Percentiles rank a stretch among this genome's conserved stretches.
phyloP scores from a whole-genome alignment of 2,329 filamentous ascomycete species.

The Fusarium coffeatum region DNA sequence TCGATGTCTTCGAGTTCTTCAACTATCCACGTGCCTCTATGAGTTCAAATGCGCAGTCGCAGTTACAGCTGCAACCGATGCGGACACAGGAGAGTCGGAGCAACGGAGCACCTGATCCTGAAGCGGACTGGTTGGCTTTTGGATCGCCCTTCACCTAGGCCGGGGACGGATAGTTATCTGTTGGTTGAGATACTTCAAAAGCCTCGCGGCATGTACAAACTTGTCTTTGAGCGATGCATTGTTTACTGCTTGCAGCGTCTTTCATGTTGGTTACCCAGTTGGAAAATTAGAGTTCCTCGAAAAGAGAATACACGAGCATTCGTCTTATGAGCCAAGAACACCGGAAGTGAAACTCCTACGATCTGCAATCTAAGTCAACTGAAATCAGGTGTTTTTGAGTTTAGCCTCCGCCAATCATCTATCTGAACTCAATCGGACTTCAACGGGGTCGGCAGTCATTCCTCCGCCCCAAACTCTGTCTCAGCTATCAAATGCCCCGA shows the following conservation, averaged over 20 bases:
- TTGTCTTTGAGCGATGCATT: neutral
- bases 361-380: neutral
- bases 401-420: constrained; percentile 4
- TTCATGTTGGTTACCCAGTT: too few species aligned
- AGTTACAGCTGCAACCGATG: constrained; percentile 3
- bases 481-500: constrained; percentile 3
- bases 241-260: neutral
- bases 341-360: neutral
- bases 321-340: neutral
- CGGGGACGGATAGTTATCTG: too few species aligned
- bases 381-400: neutral
- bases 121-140: constrained; percentile 36
- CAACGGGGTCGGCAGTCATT: constrained; percentile 1
- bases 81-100: constrained; percentile 14
- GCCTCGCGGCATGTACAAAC: constrained; percentile 12
- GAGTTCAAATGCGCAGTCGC: constrained; percentile 34
- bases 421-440: constrained; percentile 16
- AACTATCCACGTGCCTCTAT: constrained; percentile 54
- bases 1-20: constrained; percentile 60
- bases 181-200: neutral
- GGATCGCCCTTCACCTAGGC: constrained; percentile 23
- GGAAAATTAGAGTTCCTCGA: too few species aligned
- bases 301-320: neutral
- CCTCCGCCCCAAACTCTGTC: constrained; percentile 13
- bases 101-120: constrained; percentile 25